These are phyloP conservation scores for Hippophae gyantsensis DNA, from an alignment of 306 rosid species.

Conservation along the genomic window DNA sequence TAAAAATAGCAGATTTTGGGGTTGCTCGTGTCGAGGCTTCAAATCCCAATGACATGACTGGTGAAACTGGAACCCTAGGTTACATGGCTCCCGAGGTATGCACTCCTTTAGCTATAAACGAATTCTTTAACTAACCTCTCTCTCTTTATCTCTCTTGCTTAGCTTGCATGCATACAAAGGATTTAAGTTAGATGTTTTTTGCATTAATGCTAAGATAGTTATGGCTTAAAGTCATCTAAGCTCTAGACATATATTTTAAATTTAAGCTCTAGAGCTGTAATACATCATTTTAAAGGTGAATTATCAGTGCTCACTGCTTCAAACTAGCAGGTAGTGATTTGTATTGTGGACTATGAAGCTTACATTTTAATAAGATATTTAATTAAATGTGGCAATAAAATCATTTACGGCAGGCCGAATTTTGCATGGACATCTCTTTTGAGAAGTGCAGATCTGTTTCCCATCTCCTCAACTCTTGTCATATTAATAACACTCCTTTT, in stretches of 20 bases:
- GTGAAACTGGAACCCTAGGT: slow-evolving; percentile 92
- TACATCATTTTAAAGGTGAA: no score
- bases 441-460: not conserved
- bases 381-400: not conserved
- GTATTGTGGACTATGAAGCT: no score
- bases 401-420: not conserved
- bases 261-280: no score
- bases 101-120: slow-evolving; percentile 12
- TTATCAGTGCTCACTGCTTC: no score
- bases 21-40: slow-evolving; percentile 99
- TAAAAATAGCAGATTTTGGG: slow-evolving; percentile 95
- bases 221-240: not conserved
- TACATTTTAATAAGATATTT: no score
- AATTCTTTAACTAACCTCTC: slow-evolving; percentile 3
- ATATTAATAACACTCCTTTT: no score
- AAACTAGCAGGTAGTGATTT: no score
- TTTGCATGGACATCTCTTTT: not conserved
- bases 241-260: no score
- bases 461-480: no score
- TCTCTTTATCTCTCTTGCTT: not conserved
- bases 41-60: slow-evolving; percentile 98
- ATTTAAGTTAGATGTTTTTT: slow-evolving; percentile 4
- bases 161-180: slow-evolving; percentile 1
- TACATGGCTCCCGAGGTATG: slow-evolving; percentile 99
- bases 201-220: slow-evolving; percentile 2